Evolutionary conservation across 2,329 filamentous ascomycete species (phyloP).

Genomic region (Xylaria multiplex): DNA sequence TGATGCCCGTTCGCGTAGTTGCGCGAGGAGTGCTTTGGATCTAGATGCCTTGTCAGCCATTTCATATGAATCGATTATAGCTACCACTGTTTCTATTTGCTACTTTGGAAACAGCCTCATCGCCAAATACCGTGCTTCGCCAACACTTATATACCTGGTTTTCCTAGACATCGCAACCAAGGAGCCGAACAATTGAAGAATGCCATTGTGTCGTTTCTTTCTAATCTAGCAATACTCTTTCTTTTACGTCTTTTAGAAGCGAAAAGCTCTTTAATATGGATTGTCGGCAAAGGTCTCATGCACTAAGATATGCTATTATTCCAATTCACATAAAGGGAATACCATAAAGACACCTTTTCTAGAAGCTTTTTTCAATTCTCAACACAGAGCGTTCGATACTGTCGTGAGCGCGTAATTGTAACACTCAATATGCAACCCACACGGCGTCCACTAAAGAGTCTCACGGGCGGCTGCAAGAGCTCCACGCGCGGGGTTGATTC

Average conservation of each 20-base stretch:
- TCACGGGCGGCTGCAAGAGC: no score
- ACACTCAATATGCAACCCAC: no score
- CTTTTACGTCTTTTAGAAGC: background rate
- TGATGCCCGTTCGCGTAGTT: slow-evolving; percentile 9
- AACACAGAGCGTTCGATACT: no score
- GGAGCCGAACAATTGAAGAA: background rate
- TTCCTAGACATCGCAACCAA: background rate
- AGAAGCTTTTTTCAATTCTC: no score
- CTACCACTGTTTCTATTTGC: background rate
- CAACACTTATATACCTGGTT: background rate
- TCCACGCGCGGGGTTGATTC: no score
- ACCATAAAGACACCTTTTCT: no score
- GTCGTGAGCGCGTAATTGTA: no score
- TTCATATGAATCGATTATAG: background rate
- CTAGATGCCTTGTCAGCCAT: slow-evolving; percentile 10
- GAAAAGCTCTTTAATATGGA: background rate
- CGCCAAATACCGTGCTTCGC: background rate
- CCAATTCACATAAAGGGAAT: no score
- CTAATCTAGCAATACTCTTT: background rate
- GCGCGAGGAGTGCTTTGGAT: background rate
- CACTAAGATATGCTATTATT: no score
- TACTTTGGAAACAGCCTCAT: background rate
- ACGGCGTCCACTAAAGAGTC: no score
- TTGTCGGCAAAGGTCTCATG: no score
- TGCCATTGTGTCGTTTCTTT: background rate